Evolutionary conservation across 176 grass and related monocot genomes (phyloP).

Genomic region (Eleusine coracana): DNA sequence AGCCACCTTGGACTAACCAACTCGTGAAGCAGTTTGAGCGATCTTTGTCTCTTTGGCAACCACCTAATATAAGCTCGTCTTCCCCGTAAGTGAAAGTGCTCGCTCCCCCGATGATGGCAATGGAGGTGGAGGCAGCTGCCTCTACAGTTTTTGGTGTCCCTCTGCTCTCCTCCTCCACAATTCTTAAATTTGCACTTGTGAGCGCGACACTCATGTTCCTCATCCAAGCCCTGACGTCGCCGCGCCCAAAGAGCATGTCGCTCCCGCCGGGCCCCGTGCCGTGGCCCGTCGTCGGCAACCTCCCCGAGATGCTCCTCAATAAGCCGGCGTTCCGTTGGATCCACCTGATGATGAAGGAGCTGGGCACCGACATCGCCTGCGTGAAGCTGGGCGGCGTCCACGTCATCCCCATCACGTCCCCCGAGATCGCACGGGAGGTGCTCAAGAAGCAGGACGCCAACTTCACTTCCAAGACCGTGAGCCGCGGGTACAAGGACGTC

Average conservation of each 20-base stretch:
- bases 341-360: constrained; percentile 24
- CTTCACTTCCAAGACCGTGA: constrained; percentile 31
- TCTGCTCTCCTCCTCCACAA: too few species aligned
- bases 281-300: constrained; percentile 45
- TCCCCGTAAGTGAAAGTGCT: too few species aligned
- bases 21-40: too few species aligned
- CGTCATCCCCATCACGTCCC: constrained; percentile 48
- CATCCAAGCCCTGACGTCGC: too few species aligned
- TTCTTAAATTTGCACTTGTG: too few species aligned
- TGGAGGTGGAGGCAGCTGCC: too few species aligned
- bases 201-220: too few species aligned
- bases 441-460: constrained; percentile 47
- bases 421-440: constrained; percentile 46
- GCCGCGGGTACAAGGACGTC: constrained; percentile 30
- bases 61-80: too few species aligned
- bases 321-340: constrained; percentile 51
- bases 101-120: too few species aligned
- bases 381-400: constrained; percentile 42
- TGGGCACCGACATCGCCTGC: constrained; percentile 50
- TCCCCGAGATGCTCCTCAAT: constrained; percentile 34
- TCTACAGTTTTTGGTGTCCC: too few species aligned
- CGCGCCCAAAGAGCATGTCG: not conserved
- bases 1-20: too few species aligned
- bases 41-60: too few species aligned
- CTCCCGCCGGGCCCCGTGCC: constrained; percentile 43